These are phyloP conservation scores for Coemansia guatemalensis DNA, from an alignment of 192 early-diverging fungal species.

Conservation along the genomic window DNA sequence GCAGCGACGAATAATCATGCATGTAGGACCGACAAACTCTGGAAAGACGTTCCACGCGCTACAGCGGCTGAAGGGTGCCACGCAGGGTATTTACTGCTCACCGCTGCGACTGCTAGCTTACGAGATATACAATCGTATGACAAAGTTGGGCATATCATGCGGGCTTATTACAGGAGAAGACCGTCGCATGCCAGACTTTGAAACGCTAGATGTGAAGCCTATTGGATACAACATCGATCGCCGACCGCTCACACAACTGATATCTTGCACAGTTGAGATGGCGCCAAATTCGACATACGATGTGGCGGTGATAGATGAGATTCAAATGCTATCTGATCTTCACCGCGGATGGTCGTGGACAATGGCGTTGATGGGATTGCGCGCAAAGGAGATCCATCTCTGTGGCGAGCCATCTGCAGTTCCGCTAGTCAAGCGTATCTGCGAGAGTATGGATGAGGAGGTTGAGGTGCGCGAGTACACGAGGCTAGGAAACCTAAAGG, in stretches of 20 bases:
- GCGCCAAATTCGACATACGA: slow-evolving; percentile 60
- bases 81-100: slow-evolving; percentile 80
- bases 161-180: slow-evolving; percentile 94
- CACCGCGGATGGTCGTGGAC: slow-evolving; percentile 97
- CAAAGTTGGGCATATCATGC: slow-evolving; percentile 70
- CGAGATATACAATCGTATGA: slow-evolving; percentile 89
- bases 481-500: slow-evolving; percentile 67
- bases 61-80: slow-evolving; percentile 59
- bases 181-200: slow-evolving; percentile 57
- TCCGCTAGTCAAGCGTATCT: slow-evolving; percentile 73
- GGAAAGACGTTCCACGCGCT: slow-evolving; percentile 94
- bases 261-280: slow-evolving; percentile 92
- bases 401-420: slow-evolving; percentile 92
- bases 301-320: slow-evolving; percentile 94
- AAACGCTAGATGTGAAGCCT: slow-evolving; percentile 18
- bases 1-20: slow-evolving; percentile 82
- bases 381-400: slow-evolving; percentile 84
- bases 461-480: slow-evolving; percentile 78
- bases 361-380: slow-evolving; percentile 75
- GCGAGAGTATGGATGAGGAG: slow-evolving; percentile 69
- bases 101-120: slow-evolving; percentile 90
- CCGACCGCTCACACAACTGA: slow-evolving; percentile 49
- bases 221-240: slow-evolving; percentile 14
- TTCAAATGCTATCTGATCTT: slow-evolving; percentile 90
- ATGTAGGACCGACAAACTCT: slow-evolving; percentile 97